Evolutionary conservation across 1,139 yeast species (phyloP).

Genomic region (Ashbya aceris): DNA sequence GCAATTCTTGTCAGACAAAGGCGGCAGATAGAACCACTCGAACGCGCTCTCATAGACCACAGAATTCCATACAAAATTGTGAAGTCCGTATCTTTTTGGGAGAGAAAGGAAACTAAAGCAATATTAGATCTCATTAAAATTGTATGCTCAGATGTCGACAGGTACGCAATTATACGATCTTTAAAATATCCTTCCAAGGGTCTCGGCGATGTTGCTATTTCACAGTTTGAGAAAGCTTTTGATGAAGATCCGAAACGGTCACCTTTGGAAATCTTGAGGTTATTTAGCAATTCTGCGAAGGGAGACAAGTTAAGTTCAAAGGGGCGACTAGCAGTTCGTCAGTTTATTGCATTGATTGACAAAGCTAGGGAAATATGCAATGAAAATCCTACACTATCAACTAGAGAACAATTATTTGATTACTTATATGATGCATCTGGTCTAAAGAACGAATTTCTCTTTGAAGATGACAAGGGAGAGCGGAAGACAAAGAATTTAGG

Average conservation of each 20-base stretch:
- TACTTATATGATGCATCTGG: slow-evolving; percentile 26
- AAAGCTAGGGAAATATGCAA: slow-evolving; percentile 13
- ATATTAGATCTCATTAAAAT: slow-evolving; percentile 58
- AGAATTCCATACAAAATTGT: slow-evolving; percentile 58
- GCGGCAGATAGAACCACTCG: slow-evolving; percentile 49
- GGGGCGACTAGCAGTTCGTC: slow-evolving; percentile 15
- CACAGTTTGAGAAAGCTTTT: slow-evolving; percentile 30
- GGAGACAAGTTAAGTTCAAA: slow-evolving; percentile 16
- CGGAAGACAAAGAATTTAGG: slow-evolving; percentile 16
- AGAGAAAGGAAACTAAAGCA: slow-evolving; percentile 54
- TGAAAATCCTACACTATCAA: slow-evolving; percentile 14
- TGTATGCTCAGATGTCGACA: slow-evolving; percentile 48
- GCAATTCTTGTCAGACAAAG: slow-evolving; percentile 64
- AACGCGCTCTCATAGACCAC: slow-evolving; percentile 45
- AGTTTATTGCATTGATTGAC: slow-evolving; percentile 20
- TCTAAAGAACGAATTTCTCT: slow-evolving; percentile 19
- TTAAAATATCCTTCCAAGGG: slow-evolving; percentile 59
- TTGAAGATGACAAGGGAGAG: slow-evolving; percentile 18
- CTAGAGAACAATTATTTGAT: slow-evolving; percentile 19
- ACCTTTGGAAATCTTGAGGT: slow-evolving; percentile 19
- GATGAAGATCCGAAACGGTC: slow-evolving; percentile 9
- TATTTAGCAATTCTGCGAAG: slow-evolving; percentile 13
- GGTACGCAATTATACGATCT: slow-evolving; percentile 49
- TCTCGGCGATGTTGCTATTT: slow-evolving; percentile 53
- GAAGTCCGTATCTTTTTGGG: slow-evolving; percentile 76